These are phyloP conservation scores for Fusarium sp. DNA, from an alignment of 2,329 filamentous ascomycete genomes.

Conservation along the genomic window DNA sequence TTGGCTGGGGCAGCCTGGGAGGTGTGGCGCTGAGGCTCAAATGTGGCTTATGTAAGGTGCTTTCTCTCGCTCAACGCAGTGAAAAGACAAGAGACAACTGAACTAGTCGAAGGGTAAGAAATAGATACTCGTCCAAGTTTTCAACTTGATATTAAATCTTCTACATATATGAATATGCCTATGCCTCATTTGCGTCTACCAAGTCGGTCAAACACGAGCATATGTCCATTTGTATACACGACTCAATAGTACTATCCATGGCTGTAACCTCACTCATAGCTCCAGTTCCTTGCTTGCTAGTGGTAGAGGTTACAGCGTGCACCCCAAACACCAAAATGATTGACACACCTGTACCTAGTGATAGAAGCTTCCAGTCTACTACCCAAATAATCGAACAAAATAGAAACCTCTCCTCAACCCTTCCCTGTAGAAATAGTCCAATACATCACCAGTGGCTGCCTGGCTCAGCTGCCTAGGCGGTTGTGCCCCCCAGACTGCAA, in stretches of 20 bases:
- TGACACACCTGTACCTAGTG: background rate
- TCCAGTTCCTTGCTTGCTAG: background rate
- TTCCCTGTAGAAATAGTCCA: background rate
- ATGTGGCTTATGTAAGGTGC: background rate
- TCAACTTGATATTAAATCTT: background rate
- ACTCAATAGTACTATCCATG: background rate
- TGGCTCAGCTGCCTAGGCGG: slow-evolving; percentile 10
- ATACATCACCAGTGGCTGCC: slow-evolving; percentile 16
- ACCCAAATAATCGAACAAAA: background rate
- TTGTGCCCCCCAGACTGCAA: background rate
- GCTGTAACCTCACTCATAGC: background rate
- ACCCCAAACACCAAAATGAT: background rate
- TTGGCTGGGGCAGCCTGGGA: slow-evolving; percentile 27
- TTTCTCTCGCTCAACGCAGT: background rate
- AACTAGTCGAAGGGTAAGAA: background rate
- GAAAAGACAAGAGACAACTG: background rate
- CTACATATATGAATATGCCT: background rate
- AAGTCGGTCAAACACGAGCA: background rate
- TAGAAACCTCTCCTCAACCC: background rate
- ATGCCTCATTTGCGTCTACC: background rate
- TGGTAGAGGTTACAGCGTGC: background rate
- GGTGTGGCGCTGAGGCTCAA: slow-evolving; percentile 31
- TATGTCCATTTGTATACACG: background rate
- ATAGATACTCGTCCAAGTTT: background rate
- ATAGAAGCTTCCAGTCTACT: background rate